Evolutionary conservation across 2,329 filamentous ascomycete genomes (phyloP), one percentile per base, ranked within the genome.

Genomic region (Penicillium sp.): DNA sequence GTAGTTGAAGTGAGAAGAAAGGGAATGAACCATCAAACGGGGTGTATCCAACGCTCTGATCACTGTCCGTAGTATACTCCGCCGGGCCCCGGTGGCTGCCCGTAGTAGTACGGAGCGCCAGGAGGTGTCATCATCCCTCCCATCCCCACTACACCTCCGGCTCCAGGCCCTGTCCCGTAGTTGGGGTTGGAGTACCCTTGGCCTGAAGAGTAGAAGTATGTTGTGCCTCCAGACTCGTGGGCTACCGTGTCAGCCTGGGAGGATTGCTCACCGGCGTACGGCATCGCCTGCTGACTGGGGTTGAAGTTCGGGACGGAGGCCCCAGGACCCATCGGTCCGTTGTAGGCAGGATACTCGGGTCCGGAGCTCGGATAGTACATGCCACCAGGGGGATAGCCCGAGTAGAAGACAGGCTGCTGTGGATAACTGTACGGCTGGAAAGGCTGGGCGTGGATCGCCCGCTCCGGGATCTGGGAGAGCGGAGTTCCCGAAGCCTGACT

Each of bases 171-270:
- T 9, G 80, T 68, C 6, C 77, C 66, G 49, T 78, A 75, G 27
- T 76, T 74, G 57, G 81, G 83, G 42, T 69, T 68, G 30, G 74
- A 63, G 50, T 75, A 74, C 38, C 92, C 76, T 66, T 91, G 87
- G n/a, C 85, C 81, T 7, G 89, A 81, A 66, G 95, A 89, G 64
- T 91, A 92, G 69, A 96, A 99, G 71, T 95, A 97, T 0, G 96
- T 91, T 82, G 95, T 97, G 55, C 94, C 94, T 62, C 96, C 95
- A 57, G 87, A 86, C 75, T 97, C 92, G 70, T 96, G 92, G 0
- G 90, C 90, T 18, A 87, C 81, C 51, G 82, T 82, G 16, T 78
- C 79, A 3, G 75, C 72, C 58, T 81, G 83, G 27, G 76, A 72
- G 6, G 66, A 54, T 51, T 69, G 62, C 40, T 77, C 75, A 40